These are phyloP conservation scores for Penicillium sp. DNA, from an alignment of 2,329 filamentous ascomycete genomes.

Conservation along the genomic window DNA sequence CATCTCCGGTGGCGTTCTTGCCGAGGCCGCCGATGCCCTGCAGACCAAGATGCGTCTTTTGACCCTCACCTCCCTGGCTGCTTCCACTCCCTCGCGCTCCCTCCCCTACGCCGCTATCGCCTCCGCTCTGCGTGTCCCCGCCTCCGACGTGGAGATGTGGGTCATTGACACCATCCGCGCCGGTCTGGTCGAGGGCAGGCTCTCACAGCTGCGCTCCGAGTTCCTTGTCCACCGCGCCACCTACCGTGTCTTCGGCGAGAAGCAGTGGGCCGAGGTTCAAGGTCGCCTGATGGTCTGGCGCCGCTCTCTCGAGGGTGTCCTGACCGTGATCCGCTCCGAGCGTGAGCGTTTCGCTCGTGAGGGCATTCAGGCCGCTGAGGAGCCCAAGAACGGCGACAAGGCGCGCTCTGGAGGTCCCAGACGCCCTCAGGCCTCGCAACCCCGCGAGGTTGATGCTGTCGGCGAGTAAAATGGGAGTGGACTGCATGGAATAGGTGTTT, in stretches of 20 bases:
- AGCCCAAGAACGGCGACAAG: slow-evolving; percentile 30
- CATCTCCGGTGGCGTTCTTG: slow-evolving; percentile 82
- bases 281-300: slow-evolving; percentile 90
- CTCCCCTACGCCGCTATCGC: slow-evolving; percentile 85
- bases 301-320: slow-evolving; percentile 73
- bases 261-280: slow-evolving; percentile 95
- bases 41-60: slow-evolving; percentile 95
- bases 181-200: slow-evolving; percentile 91
- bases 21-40: slow-evolving; percentile 71
- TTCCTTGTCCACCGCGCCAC: slow-evolving; percentile 96
- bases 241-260: slow-evolving; percentile 94
- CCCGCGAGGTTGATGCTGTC: slow-evolving; percentile 38
- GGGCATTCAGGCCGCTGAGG: slow-evolving; percentile 57
- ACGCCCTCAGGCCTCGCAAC: slow-evolving; percentile 30
- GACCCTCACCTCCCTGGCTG: slow-evolving; percentile 85
- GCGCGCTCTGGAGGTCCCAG: slow-evolving; percentile 31
- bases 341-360: slow-evolving; percentile 76
- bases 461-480: slow-evolving; percentile 22
- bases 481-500: slow-evolving; percentile 23
- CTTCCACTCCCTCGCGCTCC: slow-evolving; percentile 77
- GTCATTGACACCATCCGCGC: slow-evolving; percentile 97
- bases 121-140: slow-evolving; percentile 76
- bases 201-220: slow-evolving; percentile 86
- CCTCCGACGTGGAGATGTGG: slow-evolving; percentile 93
- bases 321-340: slow-evolving; percentile 74